Percentiles rank a stretch among this genome's conserved stretches.
These are phyloP conservation scores for Piloderma croceum DNA, from an alignment of 768 basidiomycete species.

Conservation along the genomic window DNA sequence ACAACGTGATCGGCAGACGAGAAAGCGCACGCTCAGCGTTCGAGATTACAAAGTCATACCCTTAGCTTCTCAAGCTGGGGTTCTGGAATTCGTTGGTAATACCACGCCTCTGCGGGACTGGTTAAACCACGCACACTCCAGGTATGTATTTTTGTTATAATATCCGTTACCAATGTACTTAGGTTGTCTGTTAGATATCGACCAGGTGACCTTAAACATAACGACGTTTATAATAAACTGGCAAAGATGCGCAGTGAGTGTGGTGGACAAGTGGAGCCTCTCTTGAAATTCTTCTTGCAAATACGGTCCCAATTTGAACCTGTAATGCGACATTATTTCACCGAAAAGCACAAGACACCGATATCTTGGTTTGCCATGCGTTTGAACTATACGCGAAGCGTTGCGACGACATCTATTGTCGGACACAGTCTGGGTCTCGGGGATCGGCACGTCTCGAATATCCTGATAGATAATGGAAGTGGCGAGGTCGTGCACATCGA, in stretches of 20 bases:
- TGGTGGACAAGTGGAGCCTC: slow-evolving; percentile 22
- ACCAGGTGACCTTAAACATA: slow-evolving; percentile 43
- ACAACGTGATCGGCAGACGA: slow-evolving; percentile 66
- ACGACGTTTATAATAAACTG: slow-evolving; percentile 27
- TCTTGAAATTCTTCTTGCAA: slow-evolving; percentile 23
- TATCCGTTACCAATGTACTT: not conserved
- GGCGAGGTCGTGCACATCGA: slow-evolving; percentile 96
- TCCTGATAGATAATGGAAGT: slow-evolving; percentile 73
- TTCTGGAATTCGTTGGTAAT: slow-evolving; percentile 87
- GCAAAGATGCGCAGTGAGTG: slow-evolving; percentile 27
- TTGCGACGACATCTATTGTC: slow-evolving; percentile 90
- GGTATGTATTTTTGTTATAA: slow-evolving; percentile 38
- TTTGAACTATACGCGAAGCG: slow-evolving; percentile 84
- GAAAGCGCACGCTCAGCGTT: slow-evolving; percentile 63
- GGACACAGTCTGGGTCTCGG: slow-evolving; percentile 91
- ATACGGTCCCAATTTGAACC: slow-evolving; percentile 45
- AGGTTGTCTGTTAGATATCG: slow-evolving; percentile 50
- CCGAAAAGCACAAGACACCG: slow-evolving; percentile 81
- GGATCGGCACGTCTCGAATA: slow-evolving; percentile 89
- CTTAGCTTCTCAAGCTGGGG: slow-evolving; percentile 69
- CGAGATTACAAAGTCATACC: slow-evolving; percentile 89
- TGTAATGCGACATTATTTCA: slow-evolving; percentile 93
- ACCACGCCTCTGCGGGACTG: slow-evolving; percentile 61
- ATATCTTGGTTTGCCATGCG: slow-evolving; percentile 91
- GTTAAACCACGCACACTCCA: slow-evolving; percentile 57